Evolutionary conservation across 352 stramenopile species (phyloP).

Genomic region (Peronosclerospora sorghi): DNA sequence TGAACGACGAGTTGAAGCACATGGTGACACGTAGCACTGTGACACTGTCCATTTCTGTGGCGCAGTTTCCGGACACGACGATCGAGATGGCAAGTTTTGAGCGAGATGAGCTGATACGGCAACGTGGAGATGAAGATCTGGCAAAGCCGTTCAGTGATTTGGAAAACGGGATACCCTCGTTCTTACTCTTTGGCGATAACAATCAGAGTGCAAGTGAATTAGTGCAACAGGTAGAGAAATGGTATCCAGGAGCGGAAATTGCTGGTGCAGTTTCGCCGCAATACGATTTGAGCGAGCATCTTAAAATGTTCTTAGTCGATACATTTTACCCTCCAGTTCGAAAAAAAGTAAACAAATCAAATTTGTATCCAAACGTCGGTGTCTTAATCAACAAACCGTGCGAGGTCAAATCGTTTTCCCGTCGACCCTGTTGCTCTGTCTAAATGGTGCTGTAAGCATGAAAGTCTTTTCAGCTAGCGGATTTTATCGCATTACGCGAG

Average conservation of each 20-base stretch:
- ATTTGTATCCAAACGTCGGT: constrained; percentile 1
- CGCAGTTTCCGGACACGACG: constrained; percentile 32
- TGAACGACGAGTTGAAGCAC: background rate
- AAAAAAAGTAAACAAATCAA: constrained; percentile 4
- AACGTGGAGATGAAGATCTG: constrained; percentile 19
- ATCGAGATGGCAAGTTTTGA: constrained; percentile 40
- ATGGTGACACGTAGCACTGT: constrained; percentile 8
- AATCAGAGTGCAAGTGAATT: constrained; percentile 32
- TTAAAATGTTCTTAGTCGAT: constrained; percentile 3
- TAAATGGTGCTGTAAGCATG: constrained; percentile 26
- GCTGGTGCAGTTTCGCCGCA: constrained; percentile 34
- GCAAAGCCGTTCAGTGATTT: constrained; percentile 23
- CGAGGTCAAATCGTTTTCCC: constrained; percentile 18
- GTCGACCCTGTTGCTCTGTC: constrained; percentile 32
- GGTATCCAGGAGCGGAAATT: constrained; percentile 27
- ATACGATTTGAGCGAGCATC: constrained; percentile 23
- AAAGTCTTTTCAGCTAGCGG: constrained; percentile 30
- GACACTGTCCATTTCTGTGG: constrained; percentile 26
- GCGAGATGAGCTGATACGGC: constrained; percentile 35
- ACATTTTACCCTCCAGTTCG: background rate
- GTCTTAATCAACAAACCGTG: background rate
- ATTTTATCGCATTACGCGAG: constrained; percentile 30
- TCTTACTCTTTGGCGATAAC: constrained; percentile 51
- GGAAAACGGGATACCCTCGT: constrained; percentile 18
- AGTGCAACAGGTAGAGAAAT: constrained; percentile 18